A percentile compares a stretch with the other conserved stretches of the same genome.
Evolutionary conservation across 1,284 basidiomycete genomes (phyloP).

Genomic region (Vanrija humicola): DNA sequence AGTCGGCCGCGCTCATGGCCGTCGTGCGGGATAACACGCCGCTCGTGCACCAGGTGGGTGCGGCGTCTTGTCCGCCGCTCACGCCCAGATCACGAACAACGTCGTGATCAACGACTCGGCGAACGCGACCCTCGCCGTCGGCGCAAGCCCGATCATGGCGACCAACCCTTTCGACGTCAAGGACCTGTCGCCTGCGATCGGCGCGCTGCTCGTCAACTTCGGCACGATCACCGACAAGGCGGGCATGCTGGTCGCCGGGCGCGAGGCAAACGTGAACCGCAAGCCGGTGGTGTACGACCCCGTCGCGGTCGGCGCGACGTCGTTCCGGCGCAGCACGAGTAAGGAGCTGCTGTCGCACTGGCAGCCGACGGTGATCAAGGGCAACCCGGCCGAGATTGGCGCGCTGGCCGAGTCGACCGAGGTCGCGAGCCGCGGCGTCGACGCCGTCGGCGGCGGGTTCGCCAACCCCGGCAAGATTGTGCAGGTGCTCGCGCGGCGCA

Average conservation of each 20-base stretch:
- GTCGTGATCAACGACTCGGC: constrained; percentile 89
- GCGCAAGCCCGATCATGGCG: constrained; percentile 92
- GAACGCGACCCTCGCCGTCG: constrained; percentile 83
- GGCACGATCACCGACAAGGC: constrained; percentile 71
- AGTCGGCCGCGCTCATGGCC: constrained; percentile 54
- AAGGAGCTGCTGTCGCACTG: constrained; percentile 71
- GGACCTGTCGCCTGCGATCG: constrained; percentile 66
- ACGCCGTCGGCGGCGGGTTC: constrained; percentile 73
- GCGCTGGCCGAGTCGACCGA: constrained; percentile 70
- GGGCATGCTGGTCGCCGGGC: constrained; percentile 78
- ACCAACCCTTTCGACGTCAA: constrained; percentile 75
- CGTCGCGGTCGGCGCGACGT: constrained; percentile 84
- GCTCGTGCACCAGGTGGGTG: constrained; percentile 70
- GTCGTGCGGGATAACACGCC: constrained; percentile 59
- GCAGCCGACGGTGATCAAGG: constrained; percentile 91
- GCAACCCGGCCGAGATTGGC: constrained; percentile 87
- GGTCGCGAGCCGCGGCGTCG: constrained; percentile 80
- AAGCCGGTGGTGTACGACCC: constrained; percentile 91
- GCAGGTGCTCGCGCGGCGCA: constrained; percentile 64
- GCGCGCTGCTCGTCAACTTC: constrained; percentile 80
- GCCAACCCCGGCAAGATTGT: constrained; percentile 70
- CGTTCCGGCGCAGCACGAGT: constrained; percentile 60
- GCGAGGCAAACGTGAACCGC: constrained; percentile 63
- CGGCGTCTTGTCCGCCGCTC: constrained; percentile 4
- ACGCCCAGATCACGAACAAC: constrained; percentile 75